A percentile compares a stretch with the other conserved stretches of the same genome.
phyloP scores from a whole-genome alignment of 129 eudicot species.

The Logfia minima region DNA sequence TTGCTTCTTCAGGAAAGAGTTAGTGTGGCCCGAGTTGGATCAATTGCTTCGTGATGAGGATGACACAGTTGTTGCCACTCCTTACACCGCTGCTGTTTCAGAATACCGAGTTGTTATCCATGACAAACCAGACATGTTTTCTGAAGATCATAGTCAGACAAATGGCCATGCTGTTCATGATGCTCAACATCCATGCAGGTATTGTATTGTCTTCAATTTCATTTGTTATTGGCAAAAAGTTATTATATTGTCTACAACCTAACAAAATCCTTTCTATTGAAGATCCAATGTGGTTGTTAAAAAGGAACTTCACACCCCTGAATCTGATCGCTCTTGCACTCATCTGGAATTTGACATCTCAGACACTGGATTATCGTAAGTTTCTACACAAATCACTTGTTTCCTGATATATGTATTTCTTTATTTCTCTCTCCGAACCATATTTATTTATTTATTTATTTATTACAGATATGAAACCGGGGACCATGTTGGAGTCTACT shows the following conservation, averaged over 20 bases:
- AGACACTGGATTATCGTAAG: conserved; percentile 76
- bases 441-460: not conserved
- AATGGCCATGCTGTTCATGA: conserved; percentile 79
- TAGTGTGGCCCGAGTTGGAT: conserved; percentile 95
- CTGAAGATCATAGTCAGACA: conserved; percentile 41
- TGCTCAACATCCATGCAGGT: conserved; percentile 99
- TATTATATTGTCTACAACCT: conserved; percentile 16
- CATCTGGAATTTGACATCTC: conserved; percentile 95
- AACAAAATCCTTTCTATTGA: conserved; percentile 16
- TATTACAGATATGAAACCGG: conserved; percentile 87
- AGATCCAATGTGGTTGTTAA: conserved; percentile 84
- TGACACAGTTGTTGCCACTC: conserved; percentile 71
- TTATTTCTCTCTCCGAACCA: not conserved
- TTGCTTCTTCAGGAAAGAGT: conserved; percentile 67
- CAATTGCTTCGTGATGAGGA: conserved; percentile 76
- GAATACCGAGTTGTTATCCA: conserved; percentile 88
- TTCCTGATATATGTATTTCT: not conserved
- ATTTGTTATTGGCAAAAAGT: not conserved
- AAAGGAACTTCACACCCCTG: conserved; percentile 87
- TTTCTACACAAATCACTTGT: conserved; percentile 12
- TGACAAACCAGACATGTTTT: conserved; percentile 43
- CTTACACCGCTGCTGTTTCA: conserved; percentile 87
- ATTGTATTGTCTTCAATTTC: not conserved
- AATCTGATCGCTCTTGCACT: conserved; percentile 95
- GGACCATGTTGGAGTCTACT: conserved; percentile 96